Conservation (phyloP, 345 rosid species). For the Salix koriyanagi region DNA sequence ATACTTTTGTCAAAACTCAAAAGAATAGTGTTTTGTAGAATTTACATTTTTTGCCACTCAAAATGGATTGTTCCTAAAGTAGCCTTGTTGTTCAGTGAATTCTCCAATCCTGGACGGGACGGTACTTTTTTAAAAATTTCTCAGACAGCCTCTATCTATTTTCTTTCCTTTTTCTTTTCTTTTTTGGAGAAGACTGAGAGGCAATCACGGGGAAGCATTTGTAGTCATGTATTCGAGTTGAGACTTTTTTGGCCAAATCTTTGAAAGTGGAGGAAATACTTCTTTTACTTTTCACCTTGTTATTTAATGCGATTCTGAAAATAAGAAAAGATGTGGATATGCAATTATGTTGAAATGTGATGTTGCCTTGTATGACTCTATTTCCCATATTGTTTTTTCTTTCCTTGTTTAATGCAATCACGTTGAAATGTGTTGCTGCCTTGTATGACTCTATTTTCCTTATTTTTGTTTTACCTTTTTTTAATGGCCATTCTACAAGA, state of each 20-base stretch:
- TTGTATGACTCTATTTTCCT: too few relatives aligned
- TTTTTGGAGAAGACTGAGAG: not conserved
- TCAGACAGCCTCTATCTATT: too few relatives aligned
- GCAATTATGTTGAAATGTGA: not conserved
- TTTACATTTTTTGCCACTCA: constrained; percentile 1
- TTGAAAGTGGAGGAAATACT: not conserved
- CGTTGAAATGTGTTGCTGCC: too few relatives aligned
- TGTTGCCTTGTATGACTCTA: too few relatives aligned
- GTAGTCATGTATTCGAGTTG: not conserved
- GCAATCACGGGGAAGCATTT: not conserved
- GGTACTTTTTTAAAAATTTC: too few relatives aligned
- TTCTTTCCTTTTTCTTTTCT: not conserved
- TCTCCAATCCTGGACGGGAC: not conserved
- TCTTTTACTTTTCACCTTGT: not conserved
- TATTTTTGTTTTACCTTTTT: too few relatives aligned
- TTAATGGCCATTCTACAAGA: too few relatives aligned
- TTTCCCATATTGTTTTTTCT: too few relatives aligned
- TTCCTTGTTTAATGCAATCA: too few relatives aligned
- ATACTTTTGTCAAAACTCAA: not conserved
- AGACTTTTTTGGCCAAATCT: not conserved
- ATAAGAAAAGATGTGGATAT: not conserved
- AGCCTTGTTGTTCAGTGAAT: not conserved
- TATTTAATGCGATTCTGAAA: not conserved
- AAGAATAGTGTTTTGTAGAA: not conserved
- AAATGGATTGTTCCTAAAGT: not conserved